Conservation (phyloP, 2,329 filamentous ascomycete species). For the Pseudocercospora musae region DNA sequence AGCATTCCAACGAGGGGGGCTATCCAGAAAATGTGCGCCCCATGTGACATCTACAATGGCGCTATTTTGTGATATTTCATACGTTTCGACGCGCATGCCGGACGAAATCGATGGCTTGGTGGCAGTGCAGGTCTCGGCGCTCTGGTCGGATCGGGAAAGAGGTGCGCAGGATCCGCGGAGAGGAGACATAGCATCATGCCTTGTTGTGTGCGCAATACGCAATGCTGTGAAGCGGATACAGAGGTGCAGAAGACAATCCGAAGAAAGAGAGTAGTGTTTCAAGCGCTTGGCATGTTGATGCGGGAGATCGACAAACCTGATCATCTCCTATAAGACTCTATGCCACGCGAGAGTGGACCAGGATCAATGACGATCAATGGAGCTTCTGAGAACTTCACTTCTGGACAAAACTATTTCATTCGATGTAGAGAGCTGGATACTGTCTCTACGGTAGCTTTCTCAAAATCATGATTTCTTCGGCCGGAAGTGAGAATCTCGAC, state of each 20-base stretch:
- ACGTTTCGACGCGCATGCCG: neutral
- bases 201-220: neutral
- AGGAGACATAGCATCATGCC: neutral
- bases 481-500: constrained; percentile 56
- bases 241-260: neutral
- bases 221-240: neutral
- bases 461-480: constrained; percentile 34
- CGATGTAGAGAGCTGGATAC: neutral
- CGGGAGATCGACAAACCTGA: neutral
- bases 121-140: neutral
- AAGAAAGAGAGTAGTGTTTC: neutral
- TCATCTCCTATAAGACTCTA: too few species aligned
- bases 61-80: neutral
- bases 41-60: neutral
- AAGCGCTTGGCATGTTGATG: neutral
- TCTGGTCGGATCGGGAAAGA: neutral
- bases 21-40: neutral
- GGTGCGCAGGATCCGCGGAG: neutral
- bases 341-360: neutral
- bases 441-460: neutral
- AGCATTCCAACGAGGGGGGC: neutral
- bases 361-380: neutral
- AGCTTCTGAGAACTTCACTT: constrained; percentile 1
- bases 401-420: neutral
- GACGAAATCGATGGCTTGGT: neutral